Percentiles rank a stretch among this genome's conserved stretches.
Conservation (phyloP, 306 rosid genomes). For the Ammopiptanthus mongolicus region DNA sequence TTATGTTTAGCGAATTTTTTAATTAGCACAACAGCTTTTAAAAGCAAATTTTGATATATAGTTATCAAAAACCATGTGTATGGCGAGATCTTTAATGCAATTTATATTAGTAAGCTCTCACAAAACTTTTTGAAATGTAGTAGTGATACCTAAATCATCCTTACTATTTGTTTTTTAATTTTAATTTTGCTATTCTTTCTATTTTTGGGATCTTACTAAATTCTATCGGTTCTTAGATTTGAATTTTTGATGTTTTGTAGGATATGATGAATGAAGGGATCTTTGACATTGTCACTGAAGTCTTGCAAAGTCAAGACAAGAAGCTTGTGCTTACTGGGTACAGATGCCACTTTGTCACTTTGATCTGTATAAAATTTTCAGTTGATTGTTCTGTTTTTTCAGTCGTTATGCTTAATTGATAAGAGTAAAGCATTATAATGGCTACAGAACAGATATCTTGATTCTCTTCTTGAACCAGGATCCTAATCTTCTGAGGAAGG, state of each 20-base stretch:
- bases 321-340: constrained; percentile 91
- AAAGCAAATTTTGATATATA: constrained; percentile 2
- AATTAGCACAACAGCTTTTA: background rate
- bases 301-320: constrained; percentile 80
- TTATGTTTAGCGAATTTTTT: background rate
- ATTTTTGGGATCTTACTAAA: background rate
- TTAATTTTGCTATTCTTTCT: background rate
- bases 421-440: constrained; percentile 43
- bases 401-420: constrained; percentile 20
- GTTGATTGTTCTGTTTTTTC: background rate
- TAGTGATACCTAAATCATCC: background rate
- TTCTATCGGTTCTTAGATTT: background rate
- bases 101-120: constrained; percentile 1
- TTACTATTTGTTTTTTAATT: background rate
- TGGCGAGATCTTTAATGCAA: background rate
- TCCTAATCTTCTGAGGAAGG: constrained; percentile 93
- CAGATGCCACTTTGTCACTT: constrained; percentile 12
- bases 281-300: constrained; percentile 70
- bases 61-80: background rate
- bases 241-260: constrained; percentile 39
- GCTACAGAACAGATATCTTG: constrained; percentile 97
- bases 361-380: constrained; percentile 8
- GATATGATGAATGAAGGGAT: constrained; percentile 90
- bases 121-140: background rate
- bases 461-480: constrained; percentile 93